These are phyloP conservation scores for Debaryomyces robertsiae DNA, from an alignment of 1,139 yeast species.

Conservation along the genomic window DNA sequence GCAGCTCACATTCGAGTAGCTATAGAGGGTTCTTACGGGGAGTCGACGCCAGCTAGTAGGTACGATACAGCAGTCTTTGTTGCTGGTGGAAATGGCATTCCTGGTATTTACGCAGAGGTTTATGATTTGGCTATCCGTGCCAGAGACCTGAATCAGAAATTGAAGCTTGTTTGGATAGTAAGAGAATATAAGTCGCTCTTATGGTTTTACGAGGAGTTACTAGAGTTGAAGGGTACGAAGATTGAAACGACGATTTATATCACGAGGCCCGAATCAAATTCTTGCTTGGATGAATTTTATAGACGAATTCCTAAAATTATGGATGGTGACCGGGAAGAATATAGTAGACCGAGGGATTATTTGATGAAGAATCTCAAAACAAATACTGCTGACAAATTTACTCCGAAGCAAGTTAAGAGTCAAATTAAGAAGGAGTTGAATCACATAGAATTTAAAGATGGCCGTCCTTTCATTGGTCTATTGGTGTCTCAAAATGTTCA, in stretches of 20 bases:
- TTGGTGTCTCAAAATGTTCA: constrained; percentile 39
- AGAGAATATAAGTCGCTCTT: constrained; percentile 44
- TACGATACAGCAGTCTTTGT: constrained; percentile 40
- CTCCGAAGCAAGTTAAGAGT: constrained; percentile 9
- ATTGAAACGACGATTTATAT: constrained; percentile 44
- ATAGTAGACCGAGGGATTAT: not conserved
- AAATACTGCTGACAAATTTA: not conserved
- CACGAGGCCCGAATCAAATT: constrained; percentile 37
- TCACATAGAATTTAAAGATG: constrained; percentile 43
- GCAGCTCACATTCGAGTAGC: constrained; percentile 34
- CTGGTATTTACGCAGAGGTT: constrained; percentile 48
- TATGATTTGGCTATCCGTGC: constrained; percentile 23
- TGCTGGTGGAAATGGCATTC: constrained; percentile 54
- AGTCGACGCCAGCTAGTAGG: constrained; percentile 33
- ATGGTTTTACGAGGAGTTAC: constrained; percentile 56
- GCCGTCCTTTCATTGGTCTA: constrained; percentile 45
- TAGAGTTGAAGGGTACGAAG: constrained; percentile 29
- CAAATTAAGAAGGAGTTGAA: constrained; percentile 22
- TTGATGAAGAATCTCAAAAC: not conserved
- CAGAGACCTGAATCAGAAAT: constrained; percentile 21
- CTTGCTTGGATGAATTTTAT: constrained; percentile 24
- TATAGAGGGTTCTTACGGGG: constrained; percentile 53
- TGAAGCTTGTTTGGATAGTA: constrained; percentile 55
- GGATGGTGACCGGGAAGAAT: not conserved
- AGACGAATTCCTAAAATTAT: not conserved